phyloP scores from a whole-genome alignment of 1,284 basidiomycete genomes.

The Melampsora larici-populina region DNA sequence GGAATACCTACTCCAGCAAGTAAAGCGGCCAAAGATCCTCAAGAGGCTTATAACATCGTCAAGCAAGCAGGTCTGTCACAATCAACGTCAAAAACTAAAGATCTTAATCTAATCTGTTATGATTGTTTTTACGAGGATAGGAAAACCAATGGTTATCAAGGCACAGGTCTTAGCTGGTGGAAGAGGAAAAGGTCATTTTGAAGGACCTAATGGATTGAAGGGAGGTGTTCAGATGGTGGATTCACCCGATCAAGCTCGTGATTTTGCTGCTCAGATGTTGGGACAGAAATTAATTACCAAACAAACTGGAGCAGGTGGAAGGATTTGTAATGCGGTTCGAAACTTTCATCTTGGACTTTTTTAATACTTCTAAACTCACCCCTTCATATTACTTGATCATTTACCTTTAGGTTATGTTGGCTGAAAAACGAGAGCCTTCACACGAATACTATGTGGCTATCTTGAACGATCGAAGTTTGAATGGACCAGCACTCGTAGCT shows the following conservation, averaged over 20 bases:
- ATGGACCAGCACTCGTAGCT: constrained; percentile 87
- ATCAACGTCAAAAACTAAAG: constrained; percentile 14
- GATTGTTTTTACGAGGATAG: not conserved
- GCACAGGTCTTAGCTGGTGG: constrained; percentile 98
- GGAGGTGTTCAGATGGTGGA: constrained; percentile 95
- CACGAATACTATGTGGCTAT: constrained; percentile 99
- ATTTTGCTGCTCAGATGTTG: constrained; percentile 88
- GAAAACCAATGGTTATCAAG: constrained; percentile 74
- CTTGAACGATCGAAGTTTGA: constrained; percentile 86
- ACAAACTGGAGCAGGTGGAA: constrained; percentile 89
- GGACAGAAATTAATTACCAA: constrained; percentile 96
- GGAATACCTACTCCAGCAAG: constrained; percentile 94
- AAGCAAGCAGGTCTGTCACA: constrained; percentile 69
- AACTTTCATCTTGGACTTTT: not conserved
- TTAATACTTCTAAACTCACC: too few species aligned
- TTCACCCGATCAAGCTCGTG: constrained; percentile 83
- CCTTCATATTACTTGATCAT: not conserved
- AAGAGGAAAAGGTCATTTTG: constrained; percentile 95
- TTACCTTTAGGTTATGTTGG: constrained; percentile 79
- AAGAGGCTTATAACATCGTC: constrained; percentile 86
- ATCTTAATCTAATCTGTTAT: not conserved
- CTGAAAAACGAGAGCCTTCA: constrained; percentile 84
- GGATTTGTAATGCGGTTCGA: constrained; percentile 84
- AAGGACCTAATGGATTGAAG: constrained; percentile 75
- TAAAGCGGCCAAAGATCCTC: constrained; percentile 76